Base-by-base conservation (phyloP, 148 eudicot species). In the Simmondsia chinensis region DNA sequence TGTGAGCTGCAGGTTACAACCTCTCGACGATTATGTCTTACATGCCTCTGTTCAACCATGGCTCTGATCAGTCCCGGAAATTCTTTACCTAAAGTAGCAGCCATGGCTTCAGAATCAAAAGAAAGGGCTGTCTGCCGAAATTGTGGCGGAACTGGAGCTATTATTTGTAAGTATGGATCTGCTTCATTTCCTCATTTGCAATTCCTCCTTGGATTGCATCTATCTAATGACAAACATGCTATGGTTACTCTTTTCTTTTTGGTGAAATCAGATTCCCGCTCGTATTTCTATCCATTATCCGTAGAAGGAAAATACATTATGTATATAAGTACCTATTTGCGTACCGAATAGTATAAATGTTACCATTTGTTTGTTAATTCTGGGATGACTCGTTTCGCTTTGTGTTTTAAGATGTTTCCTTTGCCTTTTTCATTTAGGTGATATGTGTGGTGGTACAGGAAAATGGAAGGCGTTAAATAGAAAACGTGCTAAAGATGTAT, bases 361-460 rank as follows among this genome's bases (percentile, higher is more conserved):
- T 41, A 9, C 1, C 35, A 10, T 21, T 48, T 13, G 9, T 16
- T 15, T 49, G 11, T 23, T 24, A 20, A 27, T 16, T 12, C 10
- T 6, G 0, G 0, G 36, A 28, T 19, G 7, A 9, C 37, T 10
- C 18, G 25, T 14, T n/a, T 16, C 13, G 12, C 39, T 32, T 15
- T 53, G 22, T 61, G 43, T 39, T 44, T 28, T 70, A 49, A 76
- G 58, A 82, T 58, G 64, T 60, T 55, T 36, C 51, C n/a, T 59
- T 72, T 75, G 51, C 63, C 61, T 63, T 71, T 45, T 82, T 55
- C 47, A 65, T 76, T 65, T 61, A 89, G 97, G 95, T 82, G 95
- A 89, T 56, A 89, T 89, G 97, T 89, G 97, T 72, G 95, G 97
- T 76, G 95, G 97, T 65, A 85, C 97, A 72, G 97, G 97, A 85